These are phyloP conservation scores for Coleophoma eucalyptorum DNA, from an alignment of 2,329 filamentous ascomycete genomes.

Conservation along the genomic window DNA sequence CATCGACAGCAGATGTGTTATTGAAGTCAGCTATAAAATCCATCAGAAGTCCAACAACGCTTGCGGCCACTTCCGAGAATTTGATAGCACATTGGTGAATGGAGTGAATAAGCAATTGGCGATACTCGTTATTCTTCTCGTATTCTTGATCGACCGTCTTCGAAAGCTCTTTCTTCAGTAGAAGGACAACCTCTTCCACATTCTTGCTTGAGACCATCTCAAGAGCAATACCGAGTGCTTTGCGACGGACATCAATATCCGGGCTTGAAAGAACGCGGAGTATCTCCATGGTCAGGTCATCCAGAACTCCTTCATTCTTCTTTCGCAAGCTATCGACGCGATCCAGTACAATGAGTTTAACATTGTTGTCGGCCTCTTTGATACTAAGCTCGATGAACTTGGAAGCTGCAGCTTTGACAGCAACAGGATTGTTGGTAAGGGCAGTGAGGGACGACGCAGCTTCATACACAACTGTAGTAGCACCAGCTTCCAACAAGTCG, in stretches of 20 bases:
- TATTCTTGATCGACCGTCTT: constrained; percentile 99
- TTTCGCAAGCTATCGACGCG: constrained; percentile 83
- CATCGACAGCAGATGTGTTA: constrained; percentile 92
- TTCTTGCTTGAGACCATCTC: constrained; percentile 99
- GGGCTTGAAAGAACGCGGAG: constrained; percentile 91
- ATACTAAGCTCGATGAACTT: constrained; percentile 98
- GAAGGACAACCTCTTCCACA: constrained; percentile 91
- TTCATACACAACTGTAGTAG: constrained; percentile 96
- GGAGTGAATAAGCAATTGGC: constrained; percentile 90
- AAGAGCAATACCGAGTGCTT: constrained; percentile 83
- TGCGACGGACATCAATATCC: constrained; percentile 91
- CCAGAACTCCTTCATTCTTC: constrained; percentile 85
- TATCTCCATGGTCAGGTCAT: constrained; percentile 96
- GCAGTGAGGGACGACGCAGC: constrained; percentile 92
- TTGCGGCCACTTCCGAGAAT: constrained; percentile 96
- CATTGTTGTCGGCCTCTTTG: constrained; percentile 98
- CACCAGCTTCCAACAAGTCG: constrained; percentile 86
- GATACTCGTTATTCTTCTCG: constrained; percentile 96
- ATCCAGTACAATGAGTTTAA: constrained; percentile 96
- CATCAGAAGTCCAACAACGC: constrained; percentile 95
- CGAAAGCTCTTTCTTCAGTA: constrained; percentile 94
- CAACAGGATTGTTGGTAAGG: constrained; percentile 92
- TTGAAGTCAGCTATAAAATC: constrained; percentile 99
- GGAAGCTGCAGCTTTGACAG: constrained; percentile 90
- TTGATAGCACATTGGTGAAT: constrained; percentile 99